These are phyloP conservation scores for Cordyceps militaris DNA, from an alignment of 2,329 filamentous ascomycete species.

Conservation along the genomic window DNA sequence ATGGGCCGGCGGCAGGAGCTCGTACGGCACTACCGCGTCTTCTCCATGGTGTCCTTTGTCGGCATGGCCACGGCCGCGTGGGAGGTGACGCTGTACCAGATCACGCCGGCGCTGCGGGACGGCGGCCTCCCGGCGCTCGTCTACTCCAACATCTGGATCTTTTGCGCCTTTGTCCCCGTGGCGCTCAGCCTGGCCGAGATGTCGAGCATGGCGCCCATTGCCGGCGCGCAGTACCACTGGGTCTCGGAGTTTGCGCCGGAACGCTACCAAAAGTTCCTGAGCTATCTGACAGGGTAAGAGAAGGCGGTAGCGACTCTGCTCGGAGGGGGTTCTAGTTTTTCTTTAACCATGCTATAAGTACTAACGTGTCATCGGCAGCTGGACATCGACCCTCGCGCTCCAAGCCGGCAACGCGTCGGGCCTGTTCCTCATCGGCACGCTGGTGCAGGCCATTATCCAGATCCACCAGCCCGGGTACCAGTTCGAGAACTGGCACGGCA, in stretches of 20 bases:
- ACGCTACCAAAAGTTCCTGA: slow-evolving; percentile 12
- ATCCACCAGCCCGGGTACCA: slow-evolving; percentile 11
- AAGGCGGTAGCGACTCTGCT: background rate
- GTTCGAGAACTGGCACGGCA: slow-evolving; percentile 13
- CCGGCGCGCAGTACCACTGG: slow-evolving; percentile 13
- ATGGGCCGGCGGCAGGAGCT: slow-evolving; percentile 11
- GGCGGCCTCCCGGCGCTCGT: slow-evolving; percentile 6
- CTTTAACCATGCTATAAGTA: background rate
- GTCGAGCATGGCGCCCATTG: slow-evolving; percentile 10
- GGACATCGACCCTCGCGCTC: slow-evolving; percentile 15
- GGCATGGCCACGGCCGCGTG: slow-evolving; percentile 11
- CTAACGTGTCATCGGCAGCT: slow-evolving; percentile 6
- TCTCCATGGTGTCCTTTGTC: slow-evolving; percentile 13
- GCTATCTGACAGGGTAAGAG: slow-evolving; percentile 11
- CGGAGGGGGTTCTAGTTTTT: background rate
- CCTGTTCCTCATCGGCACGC: slow-evolving; percentile 13
- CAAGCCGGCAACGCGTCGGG: slow-evolving; percentile 15
- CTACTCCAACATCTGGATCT: slow-evolving; percentile 10
- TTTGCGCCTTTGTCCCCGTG: slow-evolving; percentile 7
- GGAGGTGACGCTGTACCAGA: slow-evolving; percentile 9
- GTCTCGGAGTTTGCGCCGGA: slow-evolving; percentile 12
- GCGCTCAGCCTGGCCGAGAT: slow-evolving; percentile 12
- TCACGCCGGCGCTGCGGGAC: slow-evolving; percentile 11
- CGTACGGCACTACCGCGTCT: slow-evolving; percentile 11
- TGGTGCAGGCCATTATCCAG: slow-evolving; percentile 14